Evolutionary conservation across 306 rosid genomes (phyloP).

Genomic region (Quercus robur): DNA sequence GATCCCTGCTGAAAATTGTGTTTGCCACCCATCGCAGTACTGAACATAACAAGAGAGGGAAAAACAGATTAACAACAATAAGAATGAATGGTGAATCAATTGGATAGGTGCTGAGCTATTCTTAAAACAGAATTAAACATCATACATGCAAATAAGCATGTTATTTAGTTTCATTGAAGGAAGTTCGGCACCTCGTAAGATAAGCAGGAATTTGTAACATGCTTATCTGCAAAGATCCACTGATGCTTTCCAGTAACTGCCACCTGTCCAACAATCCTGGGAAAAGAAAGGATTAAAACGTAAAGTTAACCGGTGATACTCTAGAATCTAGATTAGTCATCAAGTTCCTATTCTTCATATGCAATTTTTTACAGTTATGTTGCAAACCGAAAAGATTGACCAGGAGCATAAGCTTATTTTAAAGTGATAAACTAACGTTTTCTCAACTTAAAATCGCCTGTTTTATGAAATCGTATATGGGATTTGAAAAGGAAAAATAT

Average conservation of each 20-base stretch:
- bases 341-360: too few species aligned
- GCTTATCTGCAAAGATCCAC: conserved; percentile 85
- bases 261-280: conserved; percentile 89
- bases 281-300: conserved; percentile 18
- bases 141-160: conserved; percentile 9
- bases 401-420: neutral
- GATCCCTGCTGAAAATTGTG: conserved; percentile 87
- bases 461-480: neutral
- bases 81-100: conserved; percentile 9
- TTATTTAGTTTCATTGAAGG: conserved; percentile 11
- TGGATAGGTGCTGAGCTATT: neutral
- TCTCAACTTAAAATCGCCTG: neutral
- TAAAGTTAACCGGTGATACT: neutral
- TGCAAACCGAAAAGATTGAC: neutral
- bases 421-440: neutral
- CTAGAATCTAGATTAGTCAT: neutral
- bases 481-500: neutral
- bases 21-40: conserved; percentile 79
- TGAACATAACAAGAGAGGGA: conserved; percentile 35
- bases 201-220: conserved; percentile 42
- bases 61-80: conserved; percentile 11
- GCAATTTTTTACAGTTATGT: too few species aligned
- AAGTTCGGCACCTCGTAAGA: conserved; percentile 61
- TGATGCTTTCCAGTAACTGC: conserved; percentile 82
- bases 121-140: neutral